Conservation (phyloP, 1,284 basidiomycete species). For the Caloboletus firmus region DNA sequence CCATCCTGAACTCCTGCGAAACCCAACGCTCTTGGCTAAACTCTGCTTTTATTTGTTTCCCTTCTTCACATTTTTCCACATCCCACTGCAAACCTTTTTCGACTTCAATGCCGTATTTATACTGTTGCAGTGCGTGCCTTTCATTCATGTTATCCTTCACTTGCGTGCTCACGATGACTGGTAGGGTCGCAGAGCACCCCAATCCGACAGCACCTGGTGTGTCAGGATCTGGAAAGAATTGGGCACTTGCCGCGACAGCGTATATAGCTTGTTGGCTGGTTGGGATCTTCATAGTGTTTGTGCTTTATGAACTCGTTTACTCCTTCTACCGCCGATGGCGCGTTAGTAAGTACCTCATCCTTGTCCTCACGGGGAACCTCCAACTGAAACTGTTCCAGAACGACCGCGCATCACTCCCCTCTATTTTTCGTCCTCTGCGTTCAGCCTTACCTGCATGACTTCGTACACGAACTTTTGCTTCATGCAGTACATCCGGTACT, state of each 20-base stretch:
- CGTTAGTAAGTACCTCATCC: conserved; percentile 60
- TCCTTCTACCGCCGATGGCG: conserved; percentile 81
- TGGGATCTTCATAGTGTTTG: conserved; percentile 74
- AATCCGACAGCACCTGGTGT: conserved; percentile 64
- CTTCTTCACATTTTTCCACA: conserved; percentile 64
- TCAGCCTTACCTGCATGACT: conserved; percentile 68
- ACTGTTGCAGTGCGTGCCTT: conserved; percentile 64
- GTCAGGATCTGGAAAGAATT: conserved; percentile 68
- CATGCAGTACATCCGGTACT: conserved; percentile 70
- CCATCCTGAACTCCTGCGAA: conserved; percentile 62
- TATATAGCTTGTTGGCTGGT: conserved; percentile 76
- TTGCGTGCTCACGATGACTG: conserved; percentile 15
- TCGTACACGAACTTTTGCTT: conserved; percentile 84
- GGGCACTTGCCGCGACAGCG: conserved; percentile 75
- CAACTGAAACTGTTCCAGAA: conserved; percentile 45
- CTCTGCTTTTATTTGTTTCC: conserved; percentile 68
- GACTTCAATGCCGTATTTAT: conserved; percentile 81
- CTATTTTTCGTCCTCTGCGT: conserved; percentile 76
- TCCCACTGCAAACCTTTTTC: conserved; percentile 74
- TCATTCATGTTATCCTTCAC: conserved; percentile 3
- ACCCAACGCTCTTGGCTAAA: conserved; percentile 54
- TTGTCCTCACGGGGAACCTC: conserved; percentile 1
- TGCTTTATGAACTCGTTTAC: conserved; percentile 79
- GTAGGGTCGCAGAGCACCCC: conserved; percentile 67
- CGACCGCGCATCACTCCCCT: conserved; percentile 79